Conservation (phyloP, 176 grass and related monocot genomes). For the Eragrostis nindensis region DNA sequence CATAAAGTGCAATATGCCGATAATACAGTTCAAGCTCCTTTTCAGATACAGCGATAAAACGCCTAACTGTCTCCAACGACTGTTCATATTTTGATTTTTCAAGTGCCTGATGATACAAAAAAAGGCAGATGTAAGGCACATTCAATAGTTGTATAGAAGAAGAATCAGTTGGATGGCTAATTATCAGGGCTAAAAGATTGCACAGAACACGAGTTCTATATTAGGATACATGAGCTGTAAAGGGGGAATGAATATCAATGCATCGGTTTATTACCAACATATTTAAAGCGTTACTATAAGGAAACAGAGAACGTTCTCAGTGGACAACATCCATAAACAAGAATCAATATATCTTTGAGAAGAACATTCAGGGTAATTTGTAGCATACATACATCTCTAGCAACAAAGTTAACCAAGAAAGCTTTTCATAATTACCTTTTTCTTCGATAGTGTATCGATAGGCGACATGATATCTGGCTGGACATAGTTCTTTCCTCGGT, state of each 20-base stretch:
- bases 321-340: no score
- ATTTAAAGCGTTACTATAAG: not conserved
- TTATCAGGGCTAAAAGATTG: conserved; percentile 15
- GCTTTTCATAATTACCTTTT: conserved; percentile 56
- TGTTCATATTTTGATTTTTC: conserved; percentile 99
- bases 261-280: not conserved
- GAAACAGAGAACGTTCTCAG: not conserved
- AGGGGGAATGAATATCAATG: not conserved
- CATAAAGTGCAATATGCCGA: conserved; percentile 86
- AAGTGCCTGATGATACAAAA: conserved; percentile 71
- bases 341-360: no score
- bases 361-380: no score
- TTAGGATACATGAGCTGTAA: conserved; percentile 14
- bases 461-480: conserved; percentile 96
- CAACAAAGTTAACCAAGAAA: not conserved
- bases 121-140: conserved; percentile 19
- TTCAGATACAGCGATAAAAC: conserved; percentile 77
- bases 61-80: conserved; percentile 73
- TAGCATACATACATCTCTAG: not conserved
- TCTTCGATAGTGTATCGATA: conserved; percentile 88
- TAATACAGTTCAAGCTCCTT: conserved; percentile 90
- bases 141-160: not conserved
- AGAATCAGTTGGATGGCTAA: not conserved
- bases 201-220: not conserved
- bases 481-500: conserved; percentile 87